Percentiles rank a stretch among this genome's conserved stretches.
Conservation (phyloP, 495 filamentous ascomycete species). For the Penicillium cinerascens region DNA sequence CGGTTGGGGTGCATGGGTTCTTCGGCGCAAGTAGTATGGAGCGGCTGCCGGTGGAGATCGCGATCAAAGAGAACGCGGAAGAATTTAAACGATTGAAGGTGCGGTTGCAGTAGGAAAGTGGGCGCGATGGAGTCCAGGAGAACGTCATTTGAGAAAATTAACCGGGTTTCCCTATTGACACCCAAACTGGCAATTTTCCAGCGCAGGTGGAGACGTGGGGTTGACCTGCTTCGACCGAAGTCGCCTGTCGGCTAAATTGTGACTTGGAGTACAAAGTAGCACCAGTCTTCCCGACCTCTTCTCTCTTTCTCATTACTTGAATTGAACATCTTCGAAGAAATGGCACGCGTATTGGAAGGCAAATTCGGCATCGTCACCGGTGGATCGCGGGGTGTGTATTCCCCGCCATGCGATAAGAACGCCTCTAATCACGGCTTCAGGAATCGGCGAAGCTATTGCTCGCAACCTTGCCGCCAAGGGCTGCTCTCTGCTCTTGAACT, state of each 20-base stretch:
- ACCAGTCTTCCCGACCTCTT: not conserved
- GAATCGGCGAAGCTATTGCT: slow-evolving; percentile 83
- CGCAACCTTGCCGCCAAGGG: slow-evolving; percentile 75
- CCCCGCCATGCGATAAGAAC: slow-evolving; percentile 5
- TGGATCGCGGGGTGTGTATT: slow-evolving; percentile 60
- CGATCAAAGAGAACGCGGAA: slow-evolving; percentile 58
- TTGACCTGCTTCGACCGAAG: slow-evolving; percentile 4
- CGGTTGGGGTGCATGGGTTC: slow-evolving; percentile 63
- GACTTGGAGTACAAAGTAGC: slow-evolving; percentile 4
- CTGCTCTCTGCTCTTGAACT: slow-evolving; percentile 64
- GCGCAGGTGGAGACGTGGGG: slow-evolving; percentile 19
- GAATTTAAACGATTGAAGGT: slow-evolving; percentile 53
- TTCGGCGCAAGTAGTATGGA: slow-evolving; percentile 72
- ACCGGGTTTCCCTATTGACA: slow-evolving; percentile 8
- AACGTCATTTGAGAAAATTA: slow-evolving; percentile 11
- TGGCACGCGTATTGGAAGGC: slow-evolving; percentile 48
- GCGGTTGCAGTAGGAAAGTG: slow-evolving; percentile 3
- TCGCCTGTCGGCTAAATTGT: slow-evolving; percentile 22
- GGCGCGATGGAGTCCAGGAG: not conserved
- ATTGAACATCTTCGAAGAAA: slow-evolving; percentile 10
- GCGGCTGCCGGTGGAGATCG: slow-evolving; percentile 64
- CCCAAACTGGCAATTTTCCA: slow-evolving; percentile 24
- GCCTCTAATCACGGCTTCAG: slow-evolving; percentile 37
- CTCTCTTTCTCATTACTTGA: not conserved
- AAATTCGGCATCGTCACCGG: slow-evolving; percentile 79